A percentile compares a stretch with the other conserved stretches of the same genome.
Evolutionary conservation across 2,329 filamentous ascomycete genomes (phyloP).

Genomic region (Mycogone perniciosa): DNA sequence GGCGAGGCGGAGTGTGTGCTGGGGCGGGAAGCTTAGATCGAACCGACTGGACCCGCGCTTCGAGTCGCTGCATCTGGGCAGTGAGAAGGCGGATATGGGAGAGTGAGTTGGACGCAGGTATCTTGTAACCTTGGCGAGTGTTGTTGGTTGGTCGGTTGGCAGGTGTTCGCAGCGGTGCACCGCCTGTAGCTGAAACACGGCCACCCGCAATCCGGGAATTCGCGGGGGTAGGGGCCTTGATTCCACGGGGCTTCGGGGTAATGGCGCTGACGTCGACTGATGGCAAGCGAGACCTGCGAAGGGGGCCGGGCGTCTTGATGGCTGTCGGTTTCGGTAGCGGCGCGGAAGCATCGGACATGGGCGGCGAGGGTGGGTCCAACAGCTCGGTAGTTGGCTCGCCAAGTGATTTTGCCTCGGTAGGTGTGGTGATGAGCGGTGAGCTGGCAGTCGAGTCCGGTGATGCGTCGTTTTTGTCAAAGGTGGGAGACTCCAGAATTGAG

Average conservation of each 20-base stretch:
- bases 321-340: slow-evolving; percentile 48
- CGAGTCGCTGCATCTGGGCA: slow-evolving; percentile 93
- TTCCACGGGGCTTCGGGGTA: slow-evolving; percentile 50
- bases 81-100: slow-evolving; percentile 91
- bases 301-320: slow-evolving; percentile 27
- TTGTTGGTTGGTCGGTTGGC: slow-evolving; percentile 49
- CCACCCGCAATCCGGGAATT: slow-evolving; percentile 21
- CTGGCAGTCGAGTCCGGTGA: slow-evolving; percentile 84
- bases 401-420: slow-evolving; percentile 64
- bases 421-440: slow-evolving; percentile 84
- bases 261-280: slow-evolving; percentile 44
- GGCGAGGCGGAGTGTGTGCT: slow-evolving; percentile 66
- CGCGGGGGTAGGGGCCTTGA: background rate
- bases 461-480: slow-evolving; percentile 62
- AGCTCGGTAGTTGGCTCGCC: slow-evolving; percentile 56
- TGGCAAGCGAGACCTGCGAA: slow-evolving; percentile 47
- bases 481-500: slow-evolving; percentile 61
- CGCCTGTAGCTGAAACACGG: slow-evolving; percentile 40
- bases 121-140: slow-evolving; percentile 45
- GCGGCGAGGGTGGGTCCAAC: slow-evolving; percentile 84
- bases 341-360: slow-evolving; percentile 78
- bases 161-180: slow-evolving; percentile 44
- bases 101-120: slow-evolving; percentile 63
- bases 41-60: slow-evolving; percentile 85
- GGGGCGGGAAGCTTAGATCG: slow-evolving; percentile 87